phyloP scores from a whole-genome alignment of 805 yeast genomes.

The Metschnikowia kofuensis region DNA sequence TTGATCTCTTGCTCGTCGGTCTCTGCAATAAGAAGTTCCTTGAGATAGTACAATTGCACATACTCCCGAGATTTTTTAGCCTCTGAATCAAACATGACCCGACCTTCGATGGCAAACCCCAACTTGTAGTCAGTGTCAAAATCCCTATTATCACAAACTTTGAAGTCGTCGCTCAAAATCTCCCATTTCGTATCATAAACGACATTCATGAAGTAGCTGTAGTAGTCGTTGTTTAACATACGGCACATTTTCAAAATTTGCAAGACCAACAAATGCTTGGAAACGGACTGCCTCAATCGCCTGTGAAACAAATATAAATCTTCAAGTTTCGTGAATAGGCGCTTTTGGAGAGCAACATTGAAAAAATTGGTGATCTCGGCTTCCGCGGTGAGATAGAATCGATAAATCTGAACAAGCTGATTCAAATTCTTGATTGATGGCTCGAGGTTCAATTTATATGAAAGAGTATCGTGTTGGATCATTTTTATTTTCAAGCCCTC shows the following conservation, averaged over 20 bases:
- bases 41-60: conserved; percentile 35
- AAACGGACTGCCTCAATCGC: conserved; percentile 49
- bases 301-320: conserved; percentile 63
- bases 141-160: conserved; percentile 59
- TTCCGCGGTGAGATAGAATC: conserved; percentile 54
- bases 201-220: conserved; percentile 24
- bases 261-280: conserved; percentile 36
- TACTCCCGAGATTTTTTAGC: conserved; percentile 21
- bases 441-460: conserved; percentile 45
- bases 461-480: conserved; percentile 71
- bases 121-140: conserved; percentile 50
- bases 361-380: conserved; percentile 50
- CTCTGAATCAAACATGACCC: conserved; percentile 16
- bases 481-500: conserved; percentile 60
- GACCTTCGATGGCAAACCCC: conserved; percentile 34
- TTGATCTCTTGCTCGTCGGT: conserved; percentile 25
- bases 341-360: conserved; percentile 52
- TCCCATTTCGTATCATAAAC: conserved; percentile 16
- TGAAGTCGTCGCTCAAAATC: conserved; percentile 13
- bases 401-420: conserved; percentile 28
- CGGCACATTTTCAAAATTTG: conserved; percentile 34
- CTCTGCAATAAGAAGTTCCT: conserved; percentile 39
- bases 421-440: conserved; percentile 44
- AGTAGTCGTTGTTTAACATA: conserved; percentile 29
- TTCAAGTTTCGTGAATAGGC: conserved; percentile 62